Percentiles rank a stretch among this genome's conserved stretches.
These are phyloP conservation scores for Solanum appendiculatum DNA, from an alignment of 257 asterid genomes.

Conservation along the genomic window DNA sequence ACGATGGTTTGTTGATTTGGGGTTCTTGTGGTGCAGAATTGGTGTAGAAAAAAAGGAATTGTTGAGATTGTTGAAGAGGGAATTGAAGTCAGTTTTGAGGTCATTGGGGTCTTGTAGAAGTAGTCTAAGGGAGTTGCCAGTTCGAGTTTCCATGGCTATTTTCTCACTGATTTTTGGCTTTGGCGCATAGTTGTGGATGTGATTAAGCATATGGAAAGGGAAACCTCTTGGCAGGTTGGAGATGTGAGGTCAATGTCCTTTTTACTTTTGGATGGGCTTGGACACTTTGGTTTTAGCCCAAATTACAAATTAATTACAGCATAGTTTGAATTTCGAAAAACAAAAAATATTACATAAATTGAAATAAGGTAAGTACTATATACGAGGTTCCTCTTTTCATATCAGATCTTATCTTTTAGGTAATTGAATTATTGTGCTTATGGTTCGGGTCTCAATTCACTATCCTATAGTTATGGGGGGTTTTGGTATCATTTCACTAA, in stretches of 20 bases:
- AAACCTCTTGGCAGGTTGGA: neutral
- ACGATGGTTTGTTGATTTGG: neutral
- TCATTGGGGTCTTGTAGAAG: constrained; percentile 24
- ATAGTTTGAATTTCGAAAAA: no score
- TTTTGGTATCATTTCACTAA: no score
- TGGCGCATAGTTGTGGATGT: neutral
- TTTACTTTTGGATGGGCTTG: neutral
- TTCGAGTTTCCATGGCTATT: constrained; percentile 41
- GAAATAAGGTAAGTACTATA: no score
- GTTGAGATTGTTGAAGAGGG: constrained; percentile 58
- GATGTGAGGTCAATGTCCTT: neutral
- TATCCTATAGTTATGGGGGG: no score
- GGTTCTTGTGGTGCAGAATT: constrained; percentile 4
- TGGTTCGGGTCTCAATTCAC: no score
- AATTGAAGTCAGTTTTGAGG: constrained; percentile 42
- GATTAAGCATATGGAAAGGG: neutral
- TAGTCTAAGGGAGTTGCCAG: constrained; percentile 31
- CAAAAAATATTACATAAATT: no score
- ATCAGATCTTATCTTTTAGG: no score
- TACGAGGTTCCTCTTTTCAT: no score
- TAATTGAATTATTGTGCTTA: no score
- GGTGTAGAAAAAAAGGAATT: constrained; percentile 38
- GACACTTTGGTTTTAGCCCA: neutral
- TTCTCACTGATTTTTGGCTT: neutral
- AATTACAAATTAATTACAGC: neutral